phyloP scores from a whole-genome alignment of 768 basidiomycete genomes.

The Auricularia heimuer region DNA sequence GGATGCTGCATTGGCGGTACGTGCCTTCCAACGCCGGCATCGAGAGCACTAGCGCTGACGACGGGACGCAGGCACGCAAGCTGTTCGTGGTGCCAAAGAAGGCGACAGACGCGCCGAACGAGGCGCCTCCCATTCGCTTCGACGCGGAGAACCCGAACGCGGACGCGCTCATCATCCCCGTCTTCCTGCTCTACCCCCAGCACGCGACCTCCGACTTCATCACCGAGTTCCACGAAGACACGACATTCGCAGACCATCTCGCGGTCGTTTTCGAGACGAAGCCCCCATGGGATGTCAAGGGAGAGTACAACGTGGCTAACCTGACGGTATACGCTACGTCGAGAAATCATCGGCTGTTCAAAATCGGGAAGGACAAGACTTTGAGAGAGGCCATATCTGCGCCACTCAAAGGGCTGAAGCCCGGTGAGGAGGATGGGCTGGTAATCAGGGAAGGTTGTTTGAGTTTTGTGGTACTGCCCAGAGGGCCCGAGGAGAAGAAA shows the following conservation, averaged over 20 bases:
- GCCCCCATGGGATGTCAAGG: conserved; percentile 67
- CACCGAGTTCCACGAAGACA: conserved; percentile 73
- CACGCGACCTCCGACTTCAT: conserved; percentile 84
- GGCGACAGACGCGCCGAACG: conserved; percentile 42
- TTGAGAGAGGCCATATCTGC: conserved; percentile 64
- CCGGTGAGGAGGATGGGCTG: conserved; percentile 61
- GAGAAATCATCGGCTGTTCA: conserved; percentile 62
- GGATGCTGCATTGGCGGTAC: conserved; percentile 54
- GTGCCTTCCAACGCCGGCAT: conserved; percentile 11
- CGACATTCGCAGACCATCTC: conserved; percentile 71
- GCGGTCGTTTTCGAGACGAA: conserved; percentile 58
- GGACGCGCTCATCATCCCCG: conserved; percentile 65
- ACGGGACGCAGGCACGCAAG: conserved; percentile 54
- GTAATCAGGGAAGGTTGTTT: conserved; percentile 77
- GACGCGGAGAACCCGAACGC: conserved; percentile 53
- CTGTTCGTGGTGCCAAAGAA: conserved; percentile 47
- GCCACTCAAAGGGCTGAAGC: conserved; percentile 44
- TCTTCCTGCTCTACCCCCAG: conserved; percentile 90
- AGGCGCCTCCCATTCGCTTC: conserved; percentile 46
- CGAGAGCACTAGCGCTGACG: conserved; percentile 2
- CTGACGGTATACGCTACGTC: conserved; percentile 83
- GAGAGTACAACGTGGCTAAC: conserved; percentile 53
- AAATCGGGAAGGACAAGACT: conserved; percentile 86
- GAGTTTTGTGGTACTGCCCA: conserved; percentile 69
- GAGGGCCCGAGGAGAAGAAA: conserved; percentile 61